A percentile compares a stretch with the other conserved stretches of the same genome.
Evolutionary conservation across 2,329 filamentous ascomycete genomes (phyloP).

Genomic region (Cladorrhinum sp.): DNA sequence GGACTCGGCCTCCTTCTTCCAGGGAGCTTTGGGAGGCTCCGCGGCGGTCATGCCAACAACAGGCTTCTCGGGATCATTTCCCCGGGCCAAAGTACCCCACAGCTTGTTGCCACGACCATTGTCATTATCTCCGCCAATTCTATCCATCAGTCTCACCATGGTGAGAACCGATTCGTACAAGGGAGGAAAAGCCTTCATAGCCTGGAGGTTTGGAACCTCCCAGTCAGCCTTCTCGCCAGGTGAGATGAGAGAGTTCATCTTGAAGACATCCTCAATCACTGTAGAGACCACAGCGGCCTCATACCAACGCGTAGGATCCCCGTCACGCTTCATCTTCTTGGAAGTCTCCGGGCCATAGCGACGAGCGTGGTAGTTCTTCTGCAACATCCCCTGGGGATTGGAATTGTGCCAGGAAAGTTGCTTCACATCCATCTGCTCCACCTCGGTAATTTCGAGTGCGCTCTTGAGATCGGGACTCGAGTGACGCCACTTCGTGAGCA

Average conservation of each 20-base stretch:
- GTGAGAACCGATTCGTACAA: slow-evolving; percentile 29
- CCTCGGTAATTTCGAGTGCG: slow-evolving; percentile 25
- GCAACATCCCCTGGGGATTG: background rate
- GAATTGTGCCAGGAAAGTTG: background rate
- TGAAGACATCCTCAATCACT: slow-evolving; percentile 26
- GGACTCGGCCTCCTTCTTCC: background rate
- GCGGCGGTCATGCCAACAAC: slow-evolving; percentile 1
- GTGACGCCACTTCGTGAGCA: slow-evolving; percentile 23
- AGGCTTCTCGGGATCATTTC: background rate
- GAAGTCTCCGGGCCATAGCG: background rate
- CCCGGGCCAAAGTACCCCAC: background rate
- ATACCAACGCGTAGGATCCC: slow-evolving; percentile 30
- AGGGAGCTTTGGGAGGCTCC: background rate
- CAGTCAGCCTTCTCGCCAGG: slow-evolving; percentile 29
- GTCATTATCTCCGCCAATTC: slow-evolving; percentile 27
- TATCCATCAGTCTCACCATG: slow-evolving; percentile 32
- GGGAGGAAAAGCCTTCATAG: slow-evolving; percentile 21
- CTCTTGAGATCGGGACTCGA: slow-evolving; percentile 12
- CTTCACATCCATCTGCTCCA: slow-evolving; percentile 18
- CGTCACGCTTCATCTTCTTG: slow-evolving; percentile 15
- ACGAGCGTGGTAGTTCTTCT: slow-evolving; percentile 6
- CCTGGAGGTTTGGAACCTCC: slow-evolving; percentile 18
- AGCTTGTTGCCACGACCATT: slow-evolving; percentile 8
- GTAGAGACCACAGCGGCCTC: slow-evolving; percentile 31
- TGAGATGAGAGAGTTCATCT: slow-evolving; percentile 26